Base-by-base conservation (phyloP, 306 rosid genomes). In the Ochetophila trinervis region DNA sequence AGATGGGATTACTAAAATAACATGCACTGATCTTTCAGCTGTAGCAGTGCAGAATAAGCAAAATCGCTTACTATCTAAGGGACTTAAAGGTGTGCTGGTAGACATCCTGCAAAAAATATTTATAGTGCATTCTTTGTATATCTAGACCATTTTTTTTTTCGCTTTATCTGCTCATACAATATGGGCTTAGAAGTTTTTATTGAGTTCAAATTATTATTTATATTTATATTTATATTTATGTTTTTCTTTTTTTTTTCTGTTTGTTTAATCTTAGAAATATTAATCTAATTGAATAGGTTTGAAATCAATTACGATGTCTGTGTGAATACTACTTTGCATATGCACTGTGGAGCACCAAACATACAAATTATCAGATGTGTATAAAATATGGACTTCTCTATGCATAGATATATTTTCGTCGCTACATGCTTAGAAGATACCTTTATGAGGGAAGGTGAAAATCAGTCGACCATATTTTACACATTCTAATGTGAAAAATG, bases 21-120 rank as follows among this genome's bases (percentile, higher is more conserved):
- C 96, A 14, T 89, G 98, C 81, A 89, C 87, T 72, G 98, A 92
- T 75, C 81, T 92, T 21, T 92, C 95, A n/a, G 68, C 79, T 23
- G 85, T 89, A 78, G 98, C 89, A 0, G 98, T 92, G 10, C 86
- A 80, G 76, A 92, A 86, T 54, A 84, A 85, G 96, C 80, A 72
- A 65, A 80, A 71, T 18, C 91, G 88, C 62, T 84, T 89, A 55
- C 65, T 73, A 54, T 80, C 76, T 61, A 85, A 80, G 63, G 89
- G 89, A 57, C 63, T 85, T 12, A 70, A 79, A 79, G 95, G 98
- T 92, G 40, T 23, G 82, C 40, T 75, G 65, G 34, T 57, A 36
- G 47, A 45, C 65, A 11, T 57, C 48, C 24, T n/a, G n/a, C 45
- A 20, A 18, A 49, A 71, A 13, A 13, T 8, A 6, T 55, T 36